A percentile compares a stretch with the other conserved stretches of the same genome.
Conservation (phyloP, 2,329 filamentous ascomycete species). For the Aspergillus carbonarius region DNA sequence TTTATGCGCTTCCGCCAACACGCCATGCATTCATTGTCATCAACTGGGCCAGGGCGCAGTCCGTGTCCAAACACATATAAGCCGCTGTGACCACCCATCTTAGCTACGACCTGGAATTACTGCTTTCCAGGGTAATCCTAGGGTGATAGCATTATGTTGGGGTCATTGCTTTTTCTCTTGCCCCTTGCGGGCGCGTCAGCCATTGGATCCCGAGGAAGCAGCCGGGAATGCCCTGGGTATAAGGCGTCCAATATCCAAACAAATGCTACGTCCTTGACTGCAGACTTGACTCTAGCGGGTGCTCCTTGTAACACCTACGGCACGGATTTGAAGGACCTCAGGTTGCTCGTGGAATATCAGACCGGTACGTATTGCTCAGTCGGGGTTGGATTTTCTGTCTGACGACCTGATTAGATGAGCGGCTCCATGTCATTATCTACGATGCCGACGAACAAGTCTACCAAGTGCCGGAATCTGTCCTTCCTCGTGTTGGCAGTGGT, state of each 20-base stretch:
- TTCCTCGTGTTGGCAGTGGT: constrained; percentile 57
- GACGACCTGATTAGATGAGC: constrained; percentile 49
- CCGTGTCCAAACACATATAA: constrained; percentile 7
- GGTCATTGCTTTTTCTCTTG: constrained; percentile 25
- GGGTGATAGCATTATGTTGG: constrained; percentile 23
- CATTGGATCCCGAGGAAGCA: constrained; percentile 17
- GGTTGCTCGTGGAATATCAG: constrained; percentile 61
- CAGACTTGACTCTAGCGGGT: constrained; percentile 69
- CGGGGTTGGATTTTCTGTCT: not conserved
- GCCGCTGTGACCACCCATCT: not conserved
- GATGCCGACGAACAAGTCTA: constrained; percentile 70
- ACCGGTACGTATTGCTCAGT: constrained; percentile 44
- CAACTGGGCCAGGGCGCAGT: not conserved
- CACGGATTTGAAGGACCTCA: constrained; percentile 56
- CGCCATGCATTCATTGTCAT: constrained; percentile 4
- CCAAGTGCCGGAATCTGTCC: constrained; percentile 68
- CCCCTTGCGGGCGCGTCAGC: constrained; percentile 31
- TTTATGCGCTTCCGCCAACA: not conserved
- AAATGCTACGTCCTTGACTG: constrained; percentile 56
- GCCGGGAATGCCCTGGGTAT: constrained; percentile 39
- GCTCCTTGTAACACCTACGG: constrained; percentile 62
- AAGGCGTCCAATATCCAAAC: constrained; percentile 37
- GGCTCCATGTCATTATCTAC: constrained; percentile 73
- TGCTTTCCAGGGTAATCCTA: not conserved
- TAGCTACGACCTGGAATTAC: not conserved